Evolutionary conservation across 1,139 yeast species (phyloP).

Genomic region (Arxiozyma slooffiae): DNA sequence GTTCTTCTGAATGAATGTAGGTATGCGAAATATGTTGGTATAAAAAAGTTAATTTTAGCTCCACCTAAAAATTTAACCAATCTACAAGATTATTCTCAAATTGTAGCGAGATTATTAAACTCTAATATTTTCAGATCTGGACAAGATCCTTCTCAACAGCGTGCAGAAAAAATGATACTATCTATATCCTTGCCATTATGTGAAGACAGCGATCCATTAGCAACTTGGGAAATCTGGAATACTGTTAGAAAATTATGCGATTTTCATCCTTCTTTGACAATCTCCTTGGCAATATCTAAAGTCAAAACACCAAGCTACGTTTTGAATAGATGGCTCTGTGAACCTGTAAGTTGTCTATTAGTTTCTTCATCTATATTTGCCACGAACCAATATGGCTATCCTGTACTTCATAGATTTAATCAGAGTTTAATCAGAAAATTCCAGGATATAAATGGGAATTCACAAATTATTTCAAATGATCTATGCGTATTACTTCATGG

Average conservation of each 20-base stretch:
- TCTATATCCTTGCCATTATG: conserved; percentile 31
- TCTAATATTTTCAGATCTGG: conserved; percentile 12
- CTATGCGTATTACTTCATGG: conserved; percentile 36
- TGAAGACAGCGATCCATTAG: conserved; percentile 42
- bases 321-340: conserved; percentile 51
- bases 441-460: conserved; percentile 26
- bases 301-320: conserved; percentile 40
- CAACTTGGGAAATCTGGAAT: conserved; percentile 67
- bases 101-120: conserved; percentile 30
- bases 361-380: conserved; percentile 46
- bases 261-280: conserved; percentile 42
- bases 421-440: conserved; percentile 34
- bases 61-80: conserved; percentile 52
- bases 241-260: conserved; percentile 46
- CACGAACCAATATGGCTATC: conserved; percentile 48
- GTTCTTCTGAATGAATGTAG: conserved; percentile 46
- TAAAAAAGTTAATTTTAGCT: conserved; percentile 42
- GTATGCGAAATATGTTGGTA: conserved; percentile 50
- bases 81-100: conserved; percentile 41
- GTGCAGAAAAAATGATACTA: conserved; percentile 15
- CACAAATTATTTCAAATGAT: conserved; percentile 19
- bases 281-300: conserved; percentile 49
- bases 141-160: background rate
- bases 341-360: conserved; percentile 49
- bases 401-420: conserved; percentile 49